A percentile compares a stretch with the other conserved stretches of the same genome.
phyloP scores from a whole-genome alignment of 352 stramenopile species.

The Phytophthora pisi region DNA sequence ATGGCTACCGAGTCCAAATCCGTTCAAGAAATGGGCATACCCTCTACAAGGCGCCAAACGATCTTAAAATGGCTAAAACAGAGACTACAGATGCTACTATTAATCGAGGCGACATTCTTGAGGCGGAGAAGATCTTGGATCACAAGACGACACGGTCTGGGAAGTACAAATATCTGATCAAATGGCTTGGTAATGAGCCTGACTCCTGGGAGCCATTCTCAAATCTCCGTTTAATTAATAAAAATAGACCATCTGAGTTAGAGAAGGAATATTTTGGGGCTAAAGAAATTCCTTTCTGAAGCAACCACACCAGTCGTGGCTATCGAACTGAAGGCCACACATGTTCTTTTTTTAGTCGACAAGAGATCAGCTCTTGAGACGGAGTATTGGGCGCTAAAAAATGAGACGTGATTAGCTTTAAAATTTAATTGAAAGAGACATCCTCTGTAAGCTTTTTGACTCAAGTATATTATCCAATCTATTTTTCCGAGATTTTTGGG shows the following conservation, averaged over 20 bases:
- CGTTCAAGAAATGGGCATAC: constrained; percentile 40
- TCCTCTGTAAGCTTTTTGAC: neutral
- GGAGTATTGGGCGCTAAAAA: neutral
- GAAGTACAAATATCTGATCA: constrained; percentile 25
- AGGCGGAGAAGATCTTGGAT: constrained; percentile 23
- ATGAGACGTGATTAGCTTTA: neutral
- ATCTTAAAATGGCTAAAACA: constrained; percentile 27
- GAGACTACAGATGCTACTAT: constrained; percentile 23
- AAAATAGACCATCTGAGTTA: neutral
- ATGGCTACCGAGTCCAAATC: constrained; percentile 32
- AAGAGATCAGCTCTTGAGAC: no score
- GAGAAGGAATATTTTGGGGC: neutral
- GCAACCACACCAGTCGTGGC: neutral
- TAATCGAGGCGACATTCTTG: constrained; percentile 23
- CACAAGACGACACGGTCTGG: constrained; percentile 3
- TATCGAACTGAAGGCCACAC: no score
- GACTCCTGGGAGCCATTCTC: neutral
- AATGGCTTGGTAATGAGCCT: constrained; percentile 26
- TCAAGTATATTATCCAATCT: neutral
- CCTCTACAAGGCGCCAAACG: constrained; percentile 27
- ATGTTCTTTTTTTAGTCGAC: no score
- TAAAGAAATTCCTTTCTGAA: neutral
- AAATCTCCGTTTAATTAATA: neutral
- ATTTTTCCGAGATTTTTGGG: no score
- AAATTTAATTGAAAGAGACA: neutral